Evolutionary conservation across 345 rosid genomes (phyloP).

Genomic region (Eucalyptus grandis): DNA sequence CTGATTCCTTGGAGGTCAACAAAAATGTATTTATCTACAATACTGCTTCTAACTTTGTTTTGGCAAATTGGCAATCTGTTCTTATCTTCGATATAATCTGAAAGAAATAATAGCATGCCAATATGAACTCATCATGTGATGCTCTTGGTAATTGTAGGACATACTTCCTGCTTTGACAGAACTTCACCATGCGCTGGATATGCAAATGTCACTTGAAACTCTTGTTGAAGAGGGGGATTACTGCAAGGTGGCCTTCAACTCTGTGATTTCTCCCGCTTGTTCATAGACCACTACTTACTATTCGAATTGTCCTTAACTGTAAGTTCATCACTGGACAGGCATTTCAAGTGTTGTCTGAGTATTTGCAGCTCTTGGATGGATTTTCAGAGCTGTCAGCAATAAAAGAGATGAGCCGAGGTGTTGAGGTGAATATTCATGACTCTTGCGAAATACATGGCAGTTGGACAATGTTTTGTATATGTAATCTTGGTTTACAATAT

Average conservation of each 20-base stretch:
- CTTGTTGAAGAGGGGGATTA: conserved; percentile 87
- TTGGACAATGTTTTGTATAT: neutral
- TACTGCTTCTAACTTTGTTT: neutral
- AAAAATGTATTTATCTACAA: neutral
- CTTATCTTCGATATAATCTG: neutral
- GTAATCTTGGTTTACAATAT: neutral
- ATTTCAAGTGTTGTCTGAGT: conserved; percentile 94
- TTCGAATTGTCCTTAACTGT: neutral
- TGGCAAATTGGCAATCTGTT: neutral
- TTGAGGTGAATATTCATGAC: conserved; percentile 52
- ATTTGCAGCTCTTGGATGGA: conserved; percentile 89
- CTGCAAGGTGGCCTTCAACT: conserved; percentile 58
- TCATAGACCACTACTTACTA: neutral
- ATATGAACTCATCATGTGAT: neutral
- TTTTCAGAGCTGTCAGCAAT: conserved; percentile 74
- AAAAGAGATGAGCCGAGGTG: conserved; percentile 94
- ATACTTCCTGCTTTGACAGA: conserved; percentile 76
- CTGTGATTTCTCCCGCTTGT: neutral
- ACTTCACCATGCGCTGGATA: conserved; percentile 62
- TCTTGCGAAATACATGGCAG: neutral
- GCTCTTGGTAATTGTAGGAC: conserved; percentile 38
- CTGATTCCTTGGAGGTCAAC: neutral
- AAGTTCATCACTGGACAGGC: conserved; percentile 44
- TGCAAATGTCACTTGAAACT: conserved; percentile 77
- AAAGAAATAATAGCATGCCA: neutral